Evolutionary conservation across 2,329 filamentous ascomycete genomes (phyloP).

Genomic region (Neofusicoccum laricinum): DNA sequence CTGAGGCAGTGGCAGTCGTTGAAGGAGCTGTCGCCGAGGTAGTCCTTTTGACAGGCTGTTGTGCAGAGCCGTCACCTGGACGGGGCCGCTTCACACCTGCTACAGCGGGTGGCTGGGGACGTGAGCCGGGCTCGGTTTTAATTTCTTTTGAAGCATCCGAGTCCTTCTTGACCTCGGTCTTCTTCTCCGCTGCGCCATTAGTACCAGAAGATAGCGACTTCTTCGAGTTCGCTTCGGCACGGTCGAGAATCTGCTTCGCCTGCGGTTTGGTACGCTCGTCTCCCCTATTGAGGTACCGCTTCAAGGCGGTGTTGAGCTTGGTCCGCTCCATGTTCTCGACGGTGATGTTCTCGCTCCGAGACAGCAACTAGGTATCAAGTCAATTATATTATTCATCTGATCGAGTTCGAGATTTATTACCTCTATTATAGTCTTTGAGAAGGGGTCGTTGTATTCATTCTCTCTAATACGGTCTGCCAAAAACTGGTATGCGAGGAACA

Average conservation of each 20-base stretch:
- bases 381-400: conserved; percentile 20
- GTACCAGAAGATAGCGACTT: conserved; percentile 31
- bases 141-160: neutral
- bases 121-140: neutral
- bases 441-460: conserved; percentile 43
- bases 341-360: conserved; percentile 60
- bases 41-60: conserved; percentile 33
- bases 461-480: conserved; percentile 46
- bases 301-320: conserved; percentile 64
- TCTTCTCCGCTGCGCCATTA: conserved; percentile 5
- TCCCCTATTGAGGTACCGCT: conserved; percentile 62
- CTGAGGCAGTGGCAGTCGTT: conserved; percentile 1
- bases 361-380: conserved; percentile 53
- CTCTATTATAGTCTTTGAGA: conserved; percentile 44
- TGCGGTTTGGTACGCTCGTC: conserved; percentile 63
- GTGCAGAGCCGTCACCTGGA: conserved; percentile 16
- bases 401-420: conserved; percentile 28
- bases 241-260: conserved; percentile 55
- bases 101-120: conserved; percentile 8
- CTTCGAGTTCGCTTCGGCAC: conserved; percentile 41
- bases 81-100: conserved; percentile 22
- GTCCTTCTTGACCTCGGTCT: conserved; percentile 8
- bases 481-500: conserved; percentile 49
- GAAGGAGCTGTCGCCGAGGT: neutral
- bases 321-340: conserved; percentile 60